phyloP scores from a whole-genome alignment of 2,329 filamentous ascomycete genomes.

The Pleurostoma richardsiae region DNA sequence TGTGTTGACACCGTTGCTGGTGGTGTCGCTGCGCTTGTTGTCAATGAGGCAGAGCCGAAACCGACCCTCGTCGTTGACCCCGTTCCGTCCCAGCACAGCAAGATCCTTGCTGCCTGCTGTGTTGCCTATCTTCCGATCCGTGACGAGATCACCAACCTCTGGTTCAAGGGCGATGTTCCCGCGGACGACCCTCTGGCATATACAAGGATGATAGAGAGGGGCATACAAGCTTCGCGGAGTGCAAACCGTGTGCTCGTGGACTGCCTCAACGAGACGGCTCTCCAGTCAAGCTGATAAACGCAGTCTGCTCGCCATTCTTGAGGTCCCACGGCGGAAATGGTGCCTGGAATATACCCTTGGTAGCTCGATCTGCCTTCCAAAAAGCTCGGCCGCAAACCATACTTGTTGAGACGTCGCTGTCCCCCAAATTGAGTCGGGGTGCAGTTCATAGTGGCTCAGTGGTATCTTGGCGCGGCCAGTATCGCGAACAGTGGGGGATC shows the following conservation, averaged over 20 bases:
- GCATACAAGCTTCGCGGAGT: conserved; percentile 33
- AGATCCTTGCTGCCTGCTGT: conserved; percentile 77
- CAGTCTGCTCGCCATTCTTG: no score
- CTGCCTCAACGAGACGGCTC: conserved; percentile 29
- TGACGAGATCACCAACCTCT: conserved; percentile 91
- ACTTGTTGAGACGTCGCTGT: no score
- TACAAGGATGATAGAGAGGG: conserved; percentile 33
- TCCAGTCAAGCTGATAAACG: conserved; percentile 3
- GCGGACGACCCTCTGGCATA: conserved; percentile 34
- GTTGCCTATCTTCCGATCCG: conserved; percentile 82
- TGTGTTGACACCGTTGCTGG: conserved; percentile 87
- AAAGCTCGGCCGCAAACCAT: no score
- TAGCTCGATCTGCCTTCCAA: no score
- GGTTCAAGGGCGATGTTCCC: conserved; percentile 72
- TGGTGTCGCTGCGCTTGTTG: conserved; percentile 78
- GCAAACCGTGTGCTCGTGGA: conserved; percentile 35
- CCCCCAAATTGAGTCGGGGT: no score
- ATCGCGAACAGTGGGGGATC: no score
- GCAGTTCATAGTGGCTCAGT: no score
- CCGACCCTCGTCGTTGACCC: conserved; percentile 69
- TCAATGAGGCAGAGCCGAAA: conserved; percentile 19
- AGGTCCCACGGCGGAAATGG: no score
- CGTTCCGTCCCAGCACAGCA: conserved; percentile 71
- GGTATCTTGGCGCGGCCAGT: no score
- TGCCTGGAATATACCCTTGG: no score